These are phyloP conservation scores for Spiromastix sp. DNA, from an alignment of 2,329 filamentous ascomycete species.

Conservation along the genomic window DNA sequence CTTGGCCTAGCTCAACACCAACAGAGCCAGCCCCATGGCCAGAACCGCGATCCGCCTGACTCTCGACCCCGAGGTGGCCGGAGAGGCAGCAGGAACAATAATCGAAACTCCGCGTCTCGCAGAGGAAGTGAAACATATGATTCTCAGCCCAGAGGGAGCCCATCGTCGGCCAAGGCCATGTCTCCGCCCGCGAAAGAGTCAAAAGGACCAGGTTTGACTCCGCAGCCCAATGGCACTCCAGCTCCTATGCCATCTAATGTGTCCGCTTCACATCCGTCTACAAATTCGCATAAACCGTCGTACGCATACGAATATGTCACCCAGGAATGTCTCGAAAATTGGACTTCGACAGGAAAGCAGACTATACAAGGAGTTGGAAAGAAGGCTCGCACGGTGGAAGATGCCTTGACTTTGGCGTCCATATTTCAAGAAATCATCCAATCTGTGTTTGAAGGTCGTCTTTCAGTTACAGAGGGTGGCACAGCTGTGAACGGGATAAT, in stretches of 20 bases:
- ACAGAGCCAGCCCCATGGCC: slow-evolving; percentile 26
- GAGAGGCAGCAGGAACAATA: slow-evolving; percentile 25
- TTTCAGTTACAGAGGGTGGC: slow-evolving; percentile 61
- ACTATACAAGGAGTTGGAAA: slow-evolving; percentile 56
- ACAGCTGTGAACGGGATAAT: slow-evolving; percentile 64
- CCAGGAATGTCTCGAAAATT: slow-evolving; percentile 54
- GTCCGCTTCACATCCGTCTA: slow-evolving; percentile 10
- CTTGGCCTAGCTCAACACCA: slow-evolving; percentile 44
- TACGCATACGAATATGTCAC: slow-evolving; percentile 72
- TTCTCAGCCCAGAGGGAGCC: slow-evolving; percentile 20
- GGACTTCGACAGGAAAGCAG: slow-evolving; percentile 57
- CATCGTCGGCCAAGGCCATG: slow-evolving; percentile 17
- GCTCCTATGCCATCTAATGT: slow-evolving; percentile 15
- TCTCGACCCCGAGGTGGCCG: slow-evolving; percentile 28
- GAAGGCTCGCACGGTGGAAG: slow-evolving; percentile 55
- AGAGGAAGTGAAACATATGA: slow-evolving; percentile 28
- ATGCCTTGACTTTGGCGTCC: slow-evolving; percentile 56
- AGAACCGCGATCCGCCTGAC: slow-evolving; percentile 27
- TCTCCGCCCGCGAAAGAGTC: slow-evolving; percentile 20
- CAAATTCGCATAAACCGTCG: slow-evolving; percentile 16
- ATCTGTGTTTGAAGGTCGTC: slow-evolving; percentile 57
- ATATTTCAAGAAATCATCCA: slow-evolving; percentile 80
- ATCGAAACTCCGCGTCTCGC: slow-evolving; percentile 26
- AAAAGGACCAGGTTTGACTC: slow-evolving; percentile 18
- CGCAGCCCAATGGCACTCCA: slow-evolving; percentile 21